phyloP scores from a whole-genome alignment of 805 yeast species.

The Suhomyces sp. region DNA sequence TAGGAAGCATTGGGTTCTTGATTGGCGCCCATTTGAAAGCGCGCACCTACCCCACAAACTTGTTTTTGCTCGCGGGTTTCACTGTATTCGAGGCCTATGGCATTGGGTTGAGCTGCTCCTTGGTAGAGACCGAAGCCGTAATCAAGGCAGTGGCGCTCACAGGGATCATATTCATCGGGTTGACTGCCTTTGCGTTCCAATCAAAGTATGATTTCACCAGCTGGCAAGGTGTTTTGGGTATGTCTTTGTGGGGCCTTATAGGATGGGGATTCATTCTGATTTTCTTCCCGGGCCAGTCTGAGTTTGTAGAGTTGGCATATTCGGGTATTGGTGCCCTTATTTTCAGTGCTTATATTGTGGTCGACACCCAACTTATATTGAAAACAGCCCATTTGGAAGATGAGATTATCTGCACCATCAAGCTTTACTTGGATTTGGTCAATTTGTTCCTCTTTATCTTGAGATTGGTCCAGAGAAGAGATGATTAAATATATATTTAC shows the following conservation, averaged over 20 bases:
- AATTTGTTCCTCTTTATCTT: constrained; percentile 77
- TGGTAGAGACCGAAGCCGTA: constrained; percentile 60
- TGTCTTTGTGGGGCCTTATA: constrained; percentile 63
- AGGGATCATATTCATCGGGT: constrained; percentile 66
- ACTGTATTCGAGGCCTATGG: constrained; percentile 74
- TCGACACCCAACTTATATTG: constrained; percentile 81
- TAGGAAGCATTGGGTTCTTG: constrained; percentile 62
- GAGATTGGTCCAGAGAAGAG: constrained; percentile 48
- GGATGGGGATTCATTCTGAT: constrained; percentile 69
- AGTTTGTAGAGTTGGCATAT: constrained; percentile 62
- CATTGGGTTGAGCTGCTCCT: constrained; percentile 63
- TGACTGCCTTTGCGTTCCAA: constrained; percentile 74
- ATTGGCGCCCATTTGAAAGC: constrained; percentile 63
- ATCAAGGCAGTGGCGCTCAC: constrained; percentile 72
- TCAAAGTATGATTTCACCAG: constrained; percentile 70
- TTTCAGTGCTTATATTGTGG: constrained; percentile 66
- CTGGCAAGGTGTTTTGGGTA: constrained; percentile 56
- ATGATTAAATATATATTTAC: constrained; percentile 1
- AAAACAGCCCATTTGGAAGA: constrained; percentile 77
- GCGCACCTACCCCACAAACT: constrained; percentile 64
- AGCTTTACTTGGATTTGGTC: constrained; percentile 76
- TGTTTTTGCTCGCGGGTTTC: constrained; percentile 58
- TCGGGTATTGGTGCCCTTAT: constrained; percentile 71
- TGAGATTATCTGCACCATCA: constrained; percentile 76
- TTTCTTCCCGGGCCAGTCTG: constrained; percentile 56